Conservation (phyloP, 2,329 filamentous ascomycete species). For the Trichoderma sp. region DNA sequence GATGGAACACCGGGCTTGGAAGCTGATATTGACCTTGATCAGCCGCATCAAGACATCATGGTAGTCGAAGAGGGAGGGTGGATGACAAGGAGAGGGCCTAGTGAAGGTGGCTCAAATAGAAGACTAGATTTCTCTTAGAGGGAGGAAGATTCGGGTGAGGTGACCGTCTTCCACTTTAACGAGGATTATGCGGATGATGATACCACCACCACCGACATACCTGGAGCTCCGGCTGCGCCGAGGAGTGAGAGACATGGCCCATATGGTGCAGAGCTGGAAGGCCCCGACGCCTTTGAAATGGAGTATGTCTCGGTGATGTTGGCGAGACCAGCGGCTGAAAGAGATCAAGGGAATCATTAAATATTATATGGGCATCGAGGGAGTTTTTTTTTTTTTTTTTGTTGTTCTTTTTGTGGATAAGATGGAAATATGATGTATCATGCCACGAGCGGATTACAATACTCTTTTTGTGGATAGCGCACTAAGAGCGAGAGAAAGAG, state of each 20-base stretch:
- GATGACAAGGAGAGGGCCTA: neutral
- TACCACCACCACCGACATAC: slow-evolving; percentile 21
- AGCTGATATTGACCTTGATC: slow-evolving; percentile 11
- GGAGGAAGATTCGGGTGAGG: neutral
- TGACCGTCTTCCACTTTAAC: slow-evolving; percentile 6
- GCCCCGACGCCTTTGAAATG: slow-evolving; percentile 38
- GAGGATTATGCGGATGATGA: slow-evolving; percentile 23
- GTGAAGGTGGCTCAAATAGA: slow-evolving; percentile 14
- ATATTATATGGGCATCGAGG: slow-evolving; percentile 17
- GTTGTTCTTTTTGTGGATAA: slow-evolving; percentile 15
- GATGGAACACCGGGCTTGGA: slow-evolving; percentile 32
- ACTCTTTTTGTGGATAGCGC: slow-evolving; percentile 23
- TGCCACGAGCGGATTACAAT: slow-evolving; percentile 1
- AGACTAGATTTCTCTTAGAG: slow-evolving; percentile 22
- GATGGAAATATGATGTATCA: slow-evolving; percentile 18
- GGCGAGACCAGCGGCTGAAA: slow-evolving; percentile 29
- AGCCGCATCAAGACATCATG: slow-evolving; percentile 18
- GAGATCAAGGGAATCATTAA: slow-evolving; percentile 4
- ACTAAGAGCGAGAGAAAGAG: slow-evolving; percentile 17
- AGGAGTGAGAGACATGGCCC: neutral
- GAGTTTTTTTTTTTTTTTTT: neutral
- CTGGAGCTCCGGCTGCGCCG: slow-evolving; percentile 14
- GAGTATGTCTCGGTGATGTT: slow-evolving; percentile 37
- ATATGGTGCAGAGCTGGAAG: slow-evolving; percentile 36
- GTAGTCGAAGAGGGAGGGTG: slow-evolving; percentile 6